These are phyloP conservation scores for Clarireedia sp. DNA, from an alignment of 2,329 filamentous ascomycete species.

Conservation along the genomic window DNA sequence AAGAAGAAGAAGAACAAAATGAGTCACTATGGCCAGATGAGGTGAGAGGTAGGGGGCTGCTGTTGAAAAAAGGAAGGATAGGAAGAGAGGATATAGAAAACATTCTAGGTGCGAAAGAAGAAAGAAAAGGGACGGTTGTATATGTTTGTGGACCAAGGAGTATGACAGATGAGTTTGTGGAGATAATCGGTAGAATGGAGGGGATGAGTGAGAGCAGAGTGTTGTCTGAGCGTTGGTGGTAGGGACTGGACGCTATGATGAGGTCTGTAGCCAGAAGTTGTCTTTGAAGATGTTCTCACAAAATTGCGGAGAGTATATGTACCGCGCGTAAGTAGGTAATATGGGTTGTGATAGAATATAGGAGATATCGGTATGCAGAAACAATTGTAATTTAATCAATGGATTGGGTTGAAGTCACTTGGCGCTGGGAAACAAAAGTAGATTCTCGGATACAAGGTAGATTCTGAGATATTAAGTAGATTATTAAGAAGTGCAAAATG, in stretches of 20 bases:
- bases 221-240: slow-evolving; percentile 60
- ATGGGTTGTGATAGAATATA: too few species aligned
- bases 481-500: too few species aligned
- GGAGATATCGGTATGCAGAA: too few species aligned
- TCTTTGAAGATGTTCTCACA: background rate
- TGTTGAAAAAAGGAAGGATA: slow-evolving; percentile 15
- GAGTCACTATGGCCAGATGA: slow-evolving; percentile 1
- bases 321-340: too few species aligned
- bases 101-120: slow-evolving; percentile 32
- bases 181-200: slow-evolving; percentile 30
- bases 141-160: slow-evolving; percentile 61
- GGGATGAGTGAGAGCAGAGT: slow-evolving; percentile 41
- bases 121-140: slow-evolving; percentile 40
- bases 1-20: too few species aligned
- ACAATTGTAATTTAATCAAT: too few species aligned
- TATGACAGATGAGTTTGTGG: slow-evolving; percentile 62
- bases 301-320: too few species aligned
- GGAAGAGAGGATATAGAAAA: slow-evolving; percentile 36
- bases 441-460: too few species aligned
- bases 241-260: background rate
- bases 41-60: slow-evolving; percentile 9
- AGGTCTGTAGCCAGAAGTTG: background rate
- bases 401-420: too few species aligned
- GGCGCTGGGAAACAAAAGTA: too few species aligned
- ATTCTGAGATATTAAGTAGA: too few species aligned